Percentiles rank a stretch among this genome's conserved stretches.
These are phyloP conservation scores for Pulveroboletus sp. DNA, from an alignment of 768 basidiomycete genomes.

Conservation along the genomic window DNA sequence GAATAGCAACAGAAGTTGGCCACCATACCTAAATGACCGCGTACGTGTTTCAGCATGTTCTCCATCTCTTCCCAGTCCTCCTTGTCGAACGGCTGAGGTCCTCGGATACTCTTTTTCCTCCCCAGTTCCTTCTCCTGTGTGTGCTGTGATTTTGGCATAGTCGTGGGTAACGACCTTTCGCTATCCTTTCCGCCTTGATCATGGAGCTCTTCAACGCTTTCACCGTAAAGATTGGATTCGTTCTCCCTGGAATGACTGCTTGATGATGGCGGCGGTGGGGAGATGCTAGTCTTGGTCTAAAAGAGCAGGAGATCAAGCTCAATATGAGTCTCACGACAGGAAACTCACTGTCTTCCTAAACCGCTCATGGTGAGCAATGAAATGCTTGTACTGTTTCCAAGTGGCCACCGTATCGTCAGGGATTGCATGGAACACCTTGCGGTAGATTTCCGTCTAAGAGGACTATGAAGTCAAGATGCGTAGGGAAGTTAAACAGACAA, in stretches of 20 bases:
- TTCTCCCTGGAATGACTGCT: conserved; percentile 47
- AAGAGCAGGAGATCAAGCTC: conserved; percentile 2
- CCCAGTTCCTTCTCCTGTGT: conserved; percentile 35
- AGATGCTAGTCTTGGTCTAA: conserved; percentile 41
- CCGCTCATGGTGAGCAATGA: conserved; percentile 69
- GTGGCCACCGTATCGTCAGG: conserved; percentile 92
- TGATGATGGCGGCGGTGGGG: conserved; percentile 45
- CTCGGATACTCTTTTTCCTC: conserved; percentile 38
- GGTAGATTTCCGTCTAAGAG: conserved; percentile 84
- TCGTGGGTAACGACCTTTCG: conserved; percentile 13
- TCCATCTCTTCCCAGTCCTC: conserved; percentile 92
- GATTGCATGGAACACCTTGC: conserved; percentile 89
- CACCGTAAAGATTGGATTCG: conserved; percentile 6
- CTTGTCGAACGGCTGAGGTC: conserved; percentile 70
- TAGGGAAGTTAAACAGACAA: conserved; percentile 6
- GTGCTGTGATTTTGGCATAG: conserved; percentile 18
- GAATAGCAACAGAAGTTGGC: neutral
- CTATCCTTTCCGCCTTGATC: conserved; percentile 19
- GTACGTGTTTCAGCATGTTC: conserved; percentile 62
- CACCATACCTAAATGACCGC: conserved; percentile 79
- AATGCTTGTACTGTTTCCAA: conserved; percentile 95
- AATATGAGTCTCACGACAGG: neutral
- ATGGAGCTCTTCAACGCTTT: conserved; percentile 17
- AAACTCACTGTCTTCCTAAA: conserved; percentile 59
- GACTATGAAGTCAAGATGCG: neutral